Evolutionary conservation across 352 stramenopile species (phyloP).

Genomic region (Phytopythium cucurbitacearum): DNA sequence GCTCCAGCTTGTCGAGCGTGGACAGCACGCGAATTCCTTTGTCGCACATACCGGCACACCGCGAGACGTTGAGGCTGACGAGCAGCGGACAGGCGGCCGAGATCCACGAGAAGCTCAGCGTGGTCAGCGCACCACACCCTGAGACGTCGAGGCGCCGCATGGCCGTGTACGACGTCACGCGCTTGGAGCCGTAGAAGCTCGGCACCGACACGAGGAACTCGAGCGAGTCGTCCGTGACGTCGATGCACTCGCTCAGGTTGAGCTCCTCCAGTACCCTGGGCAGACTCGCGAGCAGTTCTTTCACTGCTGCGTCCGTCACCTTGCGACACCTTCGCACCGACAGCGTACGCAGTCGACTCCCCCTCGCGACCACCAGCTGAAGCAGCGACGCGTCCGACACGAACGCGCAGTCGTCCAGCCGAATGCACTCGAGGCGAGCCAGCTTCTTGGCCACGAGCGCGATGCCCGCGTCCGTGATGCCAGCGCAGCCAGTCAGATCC

Average conservation of each 20-base stretch:
- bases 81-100: conserved; percentile 58
- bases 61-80: conserved; percentile 29
- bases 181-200: conserved; percentile 46
- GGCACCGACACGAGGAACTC: conserved; percentile 53
- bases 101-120: conserved; percentile 56
- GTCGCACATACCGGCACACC: conserved; percentile 44
- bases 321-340: conserved; percentile 35
- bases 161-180: conserved; percentile 34
- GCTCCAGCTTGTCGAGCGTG: conserved; percentile 40
- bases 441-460: conserved; percentile 33
- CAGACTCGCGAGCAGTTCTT: conserved; percentile 40
- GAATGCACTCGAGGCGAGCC: conserved; percentile 26
- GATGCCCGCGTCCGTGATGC: conserved; percentile 55
- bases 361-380: conserved; percentile 29
- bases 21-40: conserved; percentile 51
- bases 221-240: conserved; percentile 48
- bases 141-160: conserved; percentile 54
- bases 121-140: conserved; percentile 40
- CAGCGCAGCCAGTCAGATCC: conserved; percentile 38
- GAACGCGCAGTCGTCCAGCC: conserved; percentile 39
- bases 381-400: conserved; percentile 39
- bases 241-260: conserved; percentile 42
- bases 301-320: conserved; percentile 36
- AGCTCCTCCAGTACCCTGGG: conserved; percentile 51
- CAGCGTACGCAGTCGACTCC: conserved; percentile 24